Base-by-base conservation (phyloP, 306 rosid genomes). In the Glycyrrhiza uralensis region DNA sequence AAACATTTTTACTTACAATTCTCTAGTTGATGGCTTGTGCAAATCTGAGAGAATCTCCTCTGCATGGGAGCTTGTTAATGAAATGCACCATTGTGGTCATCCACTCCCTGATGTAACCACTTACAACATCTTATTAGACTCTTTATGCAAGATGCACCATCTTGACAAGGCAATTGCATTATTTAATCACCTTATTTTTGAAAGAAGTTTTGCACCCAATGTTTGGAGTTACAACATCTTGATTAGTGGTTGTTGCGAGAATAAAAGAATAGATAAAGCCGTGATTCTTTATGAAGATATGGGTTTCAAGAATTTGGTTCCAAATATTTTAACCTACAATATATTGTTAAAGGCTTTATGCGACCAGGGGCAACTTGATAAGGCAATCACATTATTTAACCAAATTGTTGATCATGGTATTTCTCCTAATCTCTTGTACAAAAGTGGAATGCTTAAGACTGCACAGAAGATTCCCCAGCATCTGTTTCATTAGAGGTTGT, bases 161-260 rank as follows among this genome's bases (percentile, higher is more conserved):
- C n/a, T n/a, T n/a, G n/a, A n/a, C n/a, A n/a, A n/a, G n/a, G n/a
- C n/a, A n/a, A n/a, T n/a, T n/a, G n/a, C n/a, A n/a, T n/a, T n/a
- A n/a, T n/a, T n/a, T n/a, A n/a, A n/a, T n/a, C n/a, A n/a, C n/a
- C n/a, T n/a, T n/a, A n/a, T n/a, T n/a, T n/a, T n/a, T n/a, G n/a
- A n/a, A n/a, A n/a, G n/a, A n/a, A n/a, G n/a, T n/a, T n/a, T n/a
- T n/a, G n/a, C n/a, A 11, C 72, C 72, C 18, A 29, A 66, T 46
- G 59, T 47, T 66, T 47, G 72, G 72, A 47, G 72, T 29, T 66
- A 66, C 59, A 46, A 66, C 45, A 66, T 66, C 44, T 30, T 66
- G 72, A 66, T 66, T 66, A 47, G 18, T 45, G 45, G 72, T 46
- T 66, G 12, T 46, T 46, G 72, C 45, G 18, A 66, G 72, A 46